phyloP scores from a whole-genome alignment of 306 rosid species.

The Purshia tridentata region DNA sequence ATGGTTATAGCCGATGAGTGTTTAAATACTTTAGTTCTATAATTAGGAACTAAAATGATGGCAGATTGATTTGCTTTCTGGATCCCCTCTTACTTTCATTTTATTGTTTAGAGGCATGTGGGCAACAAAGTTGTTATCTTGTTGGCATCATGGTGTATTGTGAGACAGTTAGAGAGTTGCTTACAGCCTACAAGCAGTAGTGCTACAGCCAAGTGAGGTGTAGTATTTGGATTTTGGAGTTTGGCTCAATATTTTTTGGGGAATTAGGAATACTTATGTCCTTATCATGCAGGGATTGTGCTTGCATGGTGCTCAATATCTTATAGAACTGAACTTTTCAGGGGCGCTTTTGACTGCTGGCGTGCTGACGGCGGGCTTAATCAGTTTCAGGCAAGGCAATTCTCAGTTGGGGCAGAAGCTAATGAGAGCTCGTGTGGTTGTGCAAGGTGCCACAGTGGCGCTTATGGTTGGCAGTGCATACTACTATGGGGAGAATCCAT shows the following conservation, averaged over 20 bases:
- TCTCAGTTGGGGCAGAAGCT: constrained; percentile 81
- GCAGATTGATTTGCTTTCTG: background rate
- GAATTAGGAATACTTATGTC: too few relatives aligned
- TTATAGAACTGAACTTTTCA: constrained; percentile 31
- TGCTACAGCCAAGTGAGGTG: background rate
- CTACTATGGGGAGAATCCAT: constrained; percentile 81
- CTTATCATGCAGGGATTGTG: too few relatives aligned
- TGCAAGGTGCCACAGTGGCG: constrained; percentile 84
- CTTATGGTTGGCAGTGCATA: constrained; percentile 90
- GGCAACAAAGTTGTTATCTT: background rate
- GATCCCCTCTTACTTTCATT: too few relatives aligned
- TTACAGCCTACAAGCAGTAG: background rate
- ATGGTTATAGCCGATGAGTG: background rate
- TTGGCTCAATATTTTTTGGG: background rate
- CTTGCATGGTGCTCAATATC: background rate
- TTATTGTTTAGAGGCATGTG: too few relatives aligned
- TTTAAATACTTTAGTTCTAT: background rate
- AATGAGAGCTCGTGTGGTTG: constrained; percentile 94
- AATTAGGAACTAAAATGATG: background rate
- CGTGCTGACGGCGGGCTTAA: constrained; percentile 79
- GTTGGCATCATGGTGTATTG: background rate
- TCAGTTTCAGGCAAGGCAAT: constrained; percentile 82
- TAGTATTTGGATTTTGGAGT: background rate
- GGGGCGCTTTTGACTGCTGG: constrained; percentile 86
- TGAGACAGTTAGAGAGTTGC: background rate